phyloP scores from a whole-genome alignment of 352 stramenopile species.

The Phytophthora fragariae region DNA sequence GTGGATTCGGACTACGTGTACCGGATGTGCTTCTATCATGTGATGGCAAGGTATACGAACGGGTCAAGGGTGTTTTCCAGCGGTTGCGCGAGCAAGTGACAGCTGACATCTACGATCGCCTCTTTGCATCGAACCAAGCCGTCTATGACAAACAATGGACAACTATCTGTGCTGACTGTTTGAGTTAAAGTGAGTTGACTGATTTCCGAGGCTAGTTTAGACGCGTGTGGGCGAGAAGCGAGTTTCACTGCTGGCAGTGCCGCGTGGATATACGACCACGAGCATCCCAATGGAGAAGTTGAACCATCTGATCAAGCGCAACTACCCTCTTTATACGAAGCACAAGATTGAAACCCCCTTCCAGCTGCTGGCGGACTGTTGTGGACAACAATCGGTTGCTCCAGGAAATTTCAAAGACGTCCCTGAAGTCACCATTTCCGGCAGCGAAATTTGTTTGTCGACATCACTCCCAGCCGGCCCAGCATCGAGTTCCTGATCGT shows the following conservation, averaged over 20 bases:
- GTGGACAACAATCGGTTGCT: background rate
- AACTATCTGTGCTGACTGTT: background rate
- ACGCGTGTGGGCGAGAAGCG: background rate
- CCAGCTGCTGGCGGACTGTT: background rate
- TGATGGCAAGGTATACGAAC: slow-evolving; percentile 13
- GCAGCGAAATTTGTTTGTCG: too few relatives aligned
- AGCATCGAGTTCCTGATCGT: slow-evolving; percentile 5
- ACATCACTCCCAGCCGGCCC: background rate
- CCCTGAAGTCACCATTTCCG: too few relatives aligned
- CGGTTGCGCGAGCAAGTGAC: background rate
- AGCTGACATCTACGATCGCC: slow-evolving; percentile 15
- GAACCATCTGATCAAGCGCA: background rate
- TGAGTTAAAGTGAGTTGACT: background rate
- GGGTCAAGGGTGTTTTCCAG: background rate
- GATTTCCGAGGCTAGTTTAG: background rate
- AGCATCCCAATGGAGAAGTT: slow-evolving; percentile 4
- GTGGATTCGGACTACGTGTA: slow-evolving; percentile 4
- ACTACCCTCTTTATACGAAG: slow-evolving; percentile 1
- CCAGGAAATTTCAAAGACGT: background rate
- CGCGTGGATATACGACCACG: background rate
- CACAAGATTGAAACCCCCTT: slow-evolving; percentile 3
- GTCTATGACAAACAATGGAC: background rate
- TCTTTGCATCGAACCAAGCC: slow-evolving; percentile 1
- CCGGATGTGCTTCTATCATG: slow-evolving; percentile 28
- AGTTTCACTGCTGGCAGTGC: background rate